A percentile compares a stretch with the other conserved stretches of the same genome.
These are phyloP conservation scores for Fusarium gaditjirri DNA, from an alignment of 2,329 filamentous ascomycete species.

Conservation along the genomic window DNA sequence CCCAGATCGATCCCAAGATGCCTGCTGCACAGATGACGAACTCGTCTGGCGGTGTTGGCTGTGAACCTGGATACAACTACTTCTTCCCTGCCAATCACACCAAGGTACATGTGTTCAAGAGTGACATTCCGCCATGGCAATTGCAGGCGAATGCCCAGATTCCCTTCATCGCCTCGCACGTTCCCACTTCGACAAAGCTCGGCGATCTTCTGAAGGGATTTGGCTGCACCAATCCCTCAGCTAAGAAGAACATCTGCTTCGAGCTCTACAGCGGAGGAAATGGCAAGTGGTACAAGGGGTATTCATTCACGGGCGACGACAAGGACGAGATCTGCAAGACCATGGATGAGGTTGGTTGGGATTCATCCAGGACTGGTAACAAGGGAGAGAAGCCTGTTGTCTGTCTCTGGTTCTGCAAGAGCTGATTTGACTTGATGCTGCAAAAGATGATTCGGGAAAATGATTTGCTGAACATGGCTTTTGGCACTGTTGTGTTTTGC, in stretches of 20 bases:
- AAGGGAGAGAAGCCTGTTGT: conserved; percentile 63
- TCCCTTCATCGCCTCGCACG: conserved; percentile 61
- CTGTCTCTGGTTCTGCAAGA: conserved; percentile 70
- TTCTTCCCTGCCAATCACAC: conserved; percentile 68
- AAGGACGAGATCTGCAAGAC: conserved; percentile 59
- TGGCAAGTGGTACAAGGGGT: conserved; percentile 69
- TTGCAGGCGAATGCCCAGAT: conserved; percentile 55
- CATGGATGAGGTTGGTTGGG: conserved; percentile 69
- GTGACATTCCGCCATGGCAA: conserved; percentile 64
- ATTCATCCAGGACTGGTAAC: conserved; percentile 59
- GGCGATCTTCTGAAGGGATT: conserved; percentile 68
- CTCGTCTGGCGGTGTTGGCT: conserved; percentile 66
- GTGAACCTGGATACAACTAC: conserved; percentile 72
- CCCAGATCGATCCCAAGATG: conserved; percentile 56
- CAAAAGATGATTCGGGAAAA: neutral
- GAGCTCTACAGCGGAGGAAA: conserved; percentile 66
- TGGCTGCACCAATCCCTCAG: conserved; percentile 62
- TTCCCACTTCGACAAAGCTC: conserved; percentile 64
- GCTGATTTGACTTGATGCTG: conserved; percentile 43
- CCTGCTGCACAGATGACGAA: conserved; percentile 67
- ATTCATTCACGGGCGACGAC: conserved; percentile 62
- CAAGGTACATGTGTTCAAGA: conserved; percentile 68
- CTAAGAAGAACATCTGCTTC: conserved; percentile 66
- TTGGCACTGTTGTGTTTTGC: neutral
- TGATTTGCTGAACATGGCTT: neutral